Percentiles rank a stretch among this genome's conserved stretches.
These are phyloP conservation scores for Termitomyces sp. DNA, from an alignment of 1,284 basidiomycete species.

Conservation along the genomic window DNA sequence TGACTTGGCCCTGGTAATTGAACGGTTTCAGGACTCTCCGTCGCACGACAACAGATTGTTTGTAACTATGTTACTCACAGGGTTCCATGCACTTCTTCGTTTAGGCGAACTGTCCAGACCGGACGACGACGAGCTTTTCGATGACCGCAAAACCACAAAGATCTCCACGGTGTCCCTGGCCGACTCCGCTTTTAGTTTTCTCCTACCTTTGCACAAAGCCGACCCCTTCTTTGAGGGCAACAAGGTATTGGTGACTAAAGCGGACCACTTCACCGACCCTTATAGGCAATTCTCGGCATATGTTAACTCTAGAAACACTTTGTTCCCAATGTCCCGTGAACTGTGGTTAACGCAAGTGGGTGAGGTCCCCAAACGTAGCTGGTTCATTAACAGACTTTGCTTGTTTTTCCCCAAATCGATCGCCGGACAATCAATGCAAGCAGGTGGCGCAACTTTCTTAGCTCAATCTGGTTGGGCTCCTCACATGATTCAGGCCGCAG, in stretches of 20 bases:
- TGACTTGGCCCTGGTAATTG: conserved; percentile 1
- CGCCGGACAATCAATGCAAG: conserved; percentile 13
- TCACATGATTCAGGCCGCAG: not conserved
- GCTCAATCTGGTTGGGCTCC: conserved; percentile 16
- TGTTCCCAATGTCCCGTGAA: conserved; percentile 2
- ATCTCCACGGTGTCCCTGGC: conserved; percentile 18
- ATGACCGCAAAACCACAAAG: conserved; percentile 20
- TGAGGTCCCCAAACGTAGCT: conserved; percentile 14
- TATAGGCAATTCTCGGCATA: conserved; percentile 4
- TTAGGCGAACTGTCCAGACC: conserved; percentile 28
- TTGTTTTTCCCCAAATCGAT: not conserved
- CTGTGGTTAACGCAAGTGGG: conserved; percentile 15
- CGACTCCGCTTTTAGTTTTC: conserved; percentile 13
- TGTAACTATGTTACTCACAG: conserved; percentile 20
- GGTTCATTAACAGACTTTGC: conserved; percentile 19
- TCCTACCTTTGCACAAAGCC: conserved; percentile 29
- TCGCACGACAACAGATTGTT: conserved; percentile 29
- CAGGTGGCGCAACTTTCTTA: conserved; percentile 14
- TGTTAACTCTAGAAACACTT: not conserved
- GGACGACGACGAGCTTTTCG: conserved; percentile 14
- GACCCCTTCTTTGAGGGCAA: conserved; percentile 25
- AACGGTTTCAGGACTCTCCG: not conserved
- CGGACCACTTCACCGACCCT: conserved; percentile 1
- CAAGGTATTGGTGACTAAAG: conserved; percentile 2
- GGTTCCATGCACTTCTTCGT: conserved; percentile 28